phyloP scores from a whole-genome alignment of 1,284 basidiomycete genomes.

The Cerrena zonata region DNA sequence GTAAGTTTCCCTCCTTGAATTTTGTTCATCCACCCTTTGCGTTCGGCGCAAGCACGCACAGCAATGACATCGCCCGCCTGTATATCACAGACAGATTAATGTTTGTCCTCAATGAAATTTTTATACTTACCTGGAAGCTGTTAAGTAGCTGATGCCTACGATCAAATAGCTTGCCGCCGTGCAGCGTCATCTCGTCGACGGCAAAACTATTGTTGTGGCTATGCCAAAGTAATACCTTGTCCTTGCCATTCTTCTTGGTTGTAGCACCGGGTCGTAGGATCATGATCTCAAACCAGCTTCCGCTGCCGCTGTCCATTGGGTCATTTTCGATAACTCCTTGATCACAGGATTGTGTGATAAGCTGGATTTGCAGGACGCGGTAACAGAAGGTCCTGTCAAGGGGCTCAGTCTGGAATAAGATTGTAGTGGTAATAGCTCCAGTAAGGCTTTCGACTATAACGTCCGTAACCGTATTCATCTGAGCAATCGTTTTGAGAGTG shows the following conservation, averaged over 20 bases:
- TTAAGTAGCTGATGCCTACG: not conserved
- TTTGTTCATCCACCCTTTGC: not conserved
- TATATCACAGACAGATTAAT: no score
- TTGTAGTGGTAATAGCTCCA: no score
- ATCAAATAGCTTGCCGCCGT: not conserved
- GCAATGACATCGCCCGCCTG: not conserved
- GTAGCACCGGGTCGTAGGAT: not conserved
- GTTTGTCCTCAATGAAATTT: not conserved
- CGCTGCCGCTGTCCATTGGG: not conserved
- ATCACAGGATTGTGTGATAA: constrained; percentile 1
- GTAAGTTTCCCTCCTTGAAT: no score
- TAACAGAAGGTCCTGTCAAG: constrained; percentile 2
- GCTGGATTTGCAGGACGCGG: constrained; percentile 1
- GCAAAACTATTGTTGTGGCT: constrained; percentile 1
- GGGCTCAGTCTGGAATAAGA: constrained; percentile 1
- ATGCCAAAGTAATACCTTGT: not conserved
- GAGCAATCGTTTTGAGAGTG: no score
- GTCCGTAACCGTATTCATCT: no score
- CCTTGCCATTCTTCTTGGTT: not conserved
- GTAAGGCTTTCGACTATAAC: no score
- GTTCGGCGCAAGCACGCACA: not conserved
- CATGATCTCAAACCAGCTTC: constrained; percentile 5
- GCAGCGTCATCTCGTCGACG: not conserved
- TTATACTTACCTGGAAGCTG: not conserved
- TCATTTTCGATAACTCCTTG: not conserved